Evolutionary conservation across 805 yeast genomes (phyloP).

Genomic region (Kazachstania africana): DNA sequence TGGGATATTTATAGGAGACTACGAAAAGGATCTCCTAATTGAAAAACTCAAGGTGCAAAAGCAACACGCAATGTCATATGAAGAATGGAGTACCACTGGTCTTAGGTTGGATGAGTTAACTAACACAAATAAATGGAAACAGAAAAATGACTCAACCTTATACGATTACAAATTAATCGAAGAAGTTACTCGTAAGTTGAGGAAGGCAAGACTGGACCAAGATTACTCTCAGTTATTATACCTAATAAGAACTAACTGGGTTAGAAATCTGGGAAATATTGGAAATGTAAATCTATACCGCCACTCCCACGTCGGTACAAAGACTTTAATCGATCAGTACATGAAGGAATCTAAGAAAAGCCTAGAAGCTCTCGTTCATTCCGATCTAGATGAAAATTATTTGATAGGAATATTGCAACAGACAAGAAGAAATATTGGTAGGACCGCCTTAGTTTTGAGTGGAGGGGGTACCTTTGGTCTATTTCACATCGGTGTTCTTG

Average conservation of each 20-base stretch:
- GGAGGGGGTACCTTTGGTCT: constrained; percentile 94
- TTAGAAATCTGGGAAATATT: constrained; percentile 74
- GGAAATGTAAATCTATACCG: constrained; percentile 69
- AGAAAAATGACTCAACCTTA: constrained; percentile 41
- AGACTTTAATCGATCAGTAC: constrained; percentile 68
- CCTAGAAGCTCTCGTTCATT: constrained; percentile 17
- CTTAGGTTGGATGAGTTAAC: constrained; percentile 51
- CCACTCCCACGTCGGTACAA: constrained; percentile 77
- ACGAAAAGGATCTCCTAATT: constrained; percentile 28
- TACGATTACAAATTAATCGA: constrained; percentile 61
- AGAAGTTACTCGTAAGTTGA: constrained; percentile 40
- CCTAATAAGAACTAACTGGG: constrained; percentile 74
- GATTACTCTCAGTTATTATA: constrained; percentile 55
- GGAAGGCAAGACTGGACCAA: constrained; percentile 43
- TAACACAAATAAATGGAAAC: constrained; percentile 63
- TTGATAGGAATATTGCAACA: constrained; percentile 69
- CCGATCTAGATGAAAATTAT: constrained; percentile 50
- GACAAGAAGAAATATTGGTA: constrained; percentile 79
- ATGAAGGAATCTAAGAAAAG: constrained; percentile 57
- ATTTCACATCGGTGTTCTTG: constrained; percentile 80
- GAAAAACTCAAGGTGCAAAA: constrained; percentile 28
- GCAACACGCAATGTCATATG: constrained; percentile 38
- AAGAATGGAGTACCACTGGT: constrained; percentile 59
- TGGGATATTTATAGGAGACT: constrained; percentile 8
- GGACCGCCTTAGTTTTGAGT: constrained; percentile 81